Evolutionary conservation across 805 yeast genomes (phyloP).

Genomic region (Saccharomycopsis sp.): DNA sequence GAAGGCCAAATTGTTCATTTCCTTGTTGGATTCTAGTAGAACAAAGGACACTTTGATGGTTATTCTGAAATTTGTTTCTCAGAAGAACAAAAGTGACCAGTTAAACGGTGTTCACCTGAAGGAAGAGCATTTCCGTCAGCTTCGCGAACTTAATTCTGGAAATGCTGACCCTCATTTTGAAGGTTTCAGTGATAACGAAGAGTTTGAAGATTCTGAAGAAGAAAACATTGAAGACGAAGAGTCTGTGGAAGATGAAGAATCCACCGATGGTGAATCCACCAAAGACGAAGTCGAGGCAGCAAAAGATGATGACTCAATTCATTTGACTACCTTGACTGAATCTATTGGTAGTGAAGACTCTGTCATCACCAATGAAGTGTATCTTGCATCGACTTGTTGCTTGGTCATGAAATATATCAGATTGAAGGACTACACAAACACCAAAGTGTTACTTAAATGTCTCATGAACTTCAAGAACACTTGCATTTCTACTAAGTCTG

Average conservation of each 20-base stretch:
- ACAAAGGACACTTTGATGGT: constrained; percentile 7
- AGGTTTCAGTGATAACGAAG: constrained; percentile 2
- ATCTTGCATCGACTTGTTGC: constrained; percentile 12
- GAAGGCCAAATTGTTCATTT: constrained; percentile 27
- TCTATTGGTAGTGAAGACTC: not conserved
- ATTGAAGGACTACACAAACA: constrained; percentile 2
- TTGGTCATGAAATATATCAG: constrained; percentile 13
- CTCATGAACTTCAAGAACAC: constrained; percentile 3
- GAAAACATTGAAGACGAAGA: constrained; percentile 3
- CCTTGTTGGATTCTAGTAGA: constrained; percentile 23
- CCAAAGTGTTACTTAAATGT: constrained; percentile 9
- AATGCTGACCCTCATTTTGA: not conserved
- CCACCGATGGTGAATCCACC: not conserved
- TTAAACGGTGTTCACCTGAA: constrained; percentile 4
- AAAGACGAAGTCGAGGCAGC: not conserved
- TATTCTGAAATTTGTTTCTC: constrained; percentile 7
- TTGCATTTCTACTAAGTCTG: constrained; percentile 1
- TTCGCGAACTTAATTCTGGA: not conserved
- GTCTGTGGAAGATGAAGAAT: no score
- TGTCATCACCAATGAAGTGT: constrained; percentile 7
- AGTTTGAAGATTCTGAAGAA: not conserved
- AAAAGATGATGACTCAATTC: not conserved
- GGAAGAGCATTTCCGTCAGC: not conserved
- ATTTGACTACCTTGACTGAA: not conserved
- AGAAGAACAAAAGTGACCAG: constrained; percentile 11